phyloP scores from a whole-genome alignment of 768 basidiomycete species.

The Boletales sp. region DNA sequence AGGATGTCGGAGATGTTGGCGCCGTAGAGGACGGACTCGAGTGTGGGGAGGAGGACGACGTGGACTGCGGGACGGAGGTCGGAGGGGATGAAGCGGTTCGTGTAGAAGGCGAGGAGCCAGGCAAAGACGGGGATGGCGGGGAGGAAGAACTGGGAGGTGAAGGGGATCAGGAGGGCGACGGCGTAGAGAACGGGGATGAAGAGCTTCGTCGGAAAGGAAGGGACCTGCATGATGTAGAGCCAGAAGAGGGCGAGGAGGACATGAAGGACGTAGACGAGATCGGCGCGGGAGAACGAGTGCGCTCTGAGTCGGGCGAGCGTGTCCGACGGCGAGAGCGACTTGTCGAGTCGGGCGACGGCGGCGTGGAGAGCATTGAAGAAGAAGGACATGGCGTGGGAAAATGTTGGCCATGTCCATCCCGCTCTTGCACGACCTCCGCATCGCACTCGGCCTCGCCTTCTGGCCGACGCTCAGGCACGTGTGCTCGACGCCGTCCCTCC shows the following conservation, averaged over 20 bases:
- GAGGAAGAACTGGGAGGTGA: constrained; percentile 87
- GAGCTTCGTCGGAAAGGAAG: constrained; percentile 71
- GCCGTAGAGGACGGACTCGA: constrained; percentile 93
- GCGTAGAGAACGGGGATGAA: constrained; percentile 70
- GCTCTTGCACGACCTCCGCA: constrained; percentile 41
- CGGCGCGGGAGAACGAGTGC: constrained; percentile 53
- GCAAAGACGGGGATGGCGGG: constrained; percentile 84
- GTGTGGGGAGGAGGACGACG: constrained; percentile 89
- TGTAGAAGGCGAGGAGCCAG: constrained; percentile 85
- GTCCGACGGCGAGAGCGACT: constrained; percentile 66
- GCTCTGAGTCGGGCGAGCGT: constrained; percentile 57
- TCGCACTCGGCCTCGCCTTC: constrained; percentile 36
- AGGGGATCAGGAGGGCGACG: constrained; percentile 69
- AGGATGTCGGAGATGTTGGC: constrained; percentile 98
- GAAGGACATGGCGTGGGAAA: neutral
- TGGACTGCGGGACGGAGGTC: constrained; percentile 77
- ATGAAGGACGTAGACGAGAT: constrained; percentile 65
- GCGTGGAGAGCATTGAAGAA: constrained; percentile 49
- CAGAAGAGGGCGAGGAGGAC: constrained; percentile 62
- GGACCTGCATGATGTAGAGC: constrained; percentile 67
- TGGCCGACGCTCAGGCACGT: constrained; percentile 47
- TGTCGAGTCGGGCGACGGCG: constrained; percentile 68
- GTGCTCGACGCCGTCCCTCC: constrained; percentile 37
- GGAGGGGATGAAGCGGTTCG: constrained; percentile 80
- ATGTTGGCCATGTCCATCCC: constrained; percentile 24